Base-by-base conservation (phyloP, 345 rosid genomes). In the Odontarrhena argentea region DNA sequence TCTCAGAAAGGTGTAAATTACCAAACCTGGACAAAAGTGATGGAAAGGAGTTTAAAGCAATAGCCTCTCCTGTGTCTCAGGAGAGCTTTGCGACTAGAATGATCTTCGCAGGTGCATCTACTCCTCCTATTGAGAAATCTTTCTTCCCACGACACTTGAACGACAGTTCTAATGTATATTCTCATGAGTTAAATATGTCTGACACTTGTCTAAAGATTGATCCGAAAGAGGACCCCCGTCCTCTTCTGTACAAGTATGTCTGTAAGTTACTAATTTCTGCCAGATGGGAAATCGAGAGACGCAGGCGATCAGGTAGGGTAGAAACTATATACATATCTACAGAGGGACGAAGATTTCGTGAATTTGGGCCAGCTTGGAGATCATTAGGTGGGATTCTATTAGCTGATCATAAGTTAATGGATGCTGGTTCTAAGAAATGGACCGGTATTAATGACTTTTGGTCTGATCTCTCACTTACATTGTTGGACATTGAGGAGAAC, bases 351-450 rank as follows among this genome's bases (percentile, higher is more conserved):
- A 42, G 43, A 42, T 83, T 76, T 78, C 88, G 93, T 70, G 96
- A 93, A 53, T 90, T 93, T 74, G 74, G 81, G 60, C 82, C 80
- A 75, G 98, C 74, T 52, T 93, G 97, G 98, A 86, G 80, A 80
- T 55, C 68, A 61, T 84, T 82, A 48, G 92, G 96, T 65, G 83
- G 74, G 67, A 58, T 60, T 50, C 67, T 93, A 58, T 58, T 75
- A 50, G 83, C 79, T 40, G 78, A 77, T 62, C 73, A 71, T 71
- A 71, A 81, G 80, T 38, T 76, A 65, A 78, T 60, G 55, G 83
- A 81, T 58, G 73, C 63, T 13, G 71, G 78, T 42, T 79, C 60
- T 60, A 84, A 74, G 81, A 81, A 77, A 80, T 93, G 96, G 96
- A 78, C 81, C 18, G 82, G 83, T 77, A 77, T 93, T 45, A 74